Base-by-base conservation (phyloP, 306 rosid species). In the Trifolium repens region DNA sequence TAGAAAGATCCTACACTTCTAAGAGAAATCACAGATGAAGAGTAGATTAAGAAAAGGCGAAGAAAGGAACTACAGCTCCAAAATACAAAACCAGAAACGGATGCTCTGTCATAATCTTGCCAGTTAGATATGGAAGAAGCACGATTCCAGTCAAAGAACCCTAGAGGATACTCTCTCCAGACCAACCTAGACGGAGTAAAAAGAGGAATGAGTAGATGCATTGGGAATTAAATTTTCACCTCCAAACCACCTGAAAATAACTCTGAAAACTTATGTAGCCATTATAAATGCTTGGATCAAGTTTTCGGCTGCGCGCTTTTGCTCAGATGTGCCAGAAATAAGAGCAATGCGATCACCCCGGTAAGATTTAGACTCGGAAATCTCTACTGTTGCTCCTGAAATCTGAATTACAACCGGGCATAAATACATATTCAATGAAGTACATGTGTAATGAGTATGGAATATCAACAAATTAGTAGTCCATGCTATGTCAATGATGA, bases 281-380 rank as follows among this genome's bases (percentile, higher is more conserved):
- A 96, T 85, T 84, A 96, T 90, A 84, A 96, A 96, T 52, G 99
- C 99, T 91, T 90, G 92, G 79, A 96, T 90, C 91, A 96, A 82
- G 85, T 87, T 92, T 87, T 92, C 97, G 14, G 99, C 99, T 15
- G 96, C 87, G 2, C 88, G 92, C 90, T 88, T 90, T 80, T 96
- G 94, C 67, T 92, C 99, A 24, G 93, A 79, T 54, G 97, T 96
- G 79, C 99, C 99, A 69, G 92, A 92, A 79, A 96, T 88, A 40
- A 73, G 78, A 72, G 99, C 98, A 82, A 92, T 73, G 10, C 96
- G 94, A 73, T 92, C 98, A 77, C 98, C 98, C 35, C 94, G 89
- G 43, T 83, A 85, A 71, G 88, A 85, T 77, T 82, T 92, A 71
- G 97, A 81, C 50, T 96, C 97, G n/a, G 92, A 88, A 59, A 96